Evolutionary conservation across 768 basidiomycete genomes (phyloP).

Genomic region (Leccinellum luteum): DNA sequence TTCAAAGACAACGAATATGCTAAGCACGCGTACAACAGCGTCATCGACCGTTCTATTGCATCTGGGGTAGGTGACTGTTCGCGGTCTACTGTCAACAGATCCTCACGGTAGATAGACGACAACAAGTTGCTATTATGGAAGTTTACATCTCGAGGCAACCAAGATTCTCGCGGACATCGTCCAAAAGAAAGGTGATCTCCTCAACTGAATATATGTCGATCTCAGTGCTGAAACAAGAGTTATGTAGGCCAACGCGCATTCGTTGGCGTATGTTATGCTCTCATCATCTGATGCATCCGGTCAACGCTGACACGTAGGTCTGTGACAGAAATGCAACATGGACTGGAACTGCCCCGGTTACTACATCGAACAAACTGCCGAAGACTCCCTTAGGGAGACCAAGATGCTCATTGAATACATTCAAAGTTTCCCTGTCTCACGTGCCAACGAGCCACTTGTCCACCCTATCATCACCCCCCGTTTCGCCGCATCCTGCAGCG

Average conservation of each 20-base stretch:
- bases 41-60: constrained; percentile 66
- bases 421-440: constrained; percentile 42
- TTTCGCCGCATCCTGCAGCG: constrained; percentile 85
- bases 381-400: constrained; percentile 58
- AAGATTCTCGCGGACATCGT: constrained; percentile 75
- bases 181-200: constrained; percentile 46
- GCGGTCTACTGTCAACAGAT: background rate
- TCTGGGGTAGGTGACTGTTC: constrained; percentile 56
- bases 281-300: background rate
- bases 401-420: constrained; percentile 65
- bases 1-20: constrained; percentile 72
- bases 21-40: constrained; percentile 55
- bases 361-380: constrained; percentile 62
- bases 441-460: constrained; percentile 53
- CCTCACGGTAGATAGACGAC: constrained; percentile 54
- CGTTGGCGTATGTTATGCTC: constrained; percentile 59
- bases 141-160: constrained; percentile 74
- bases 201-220: background rate
- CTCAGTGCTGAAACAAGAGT: constrained; percentile 3
- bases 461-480: constrained; percentile 90
- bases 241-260: constrained; percentile 74
- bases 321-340: constrained; percentile 29
- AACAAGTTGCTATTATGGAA: constrained; percentile 87
- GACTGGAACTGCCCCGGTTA: constrained; percentile 61
- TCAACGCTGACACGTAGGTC: constrained; percentile 10